phyloP scores from a whole-genome alignment of 805 yeast species.

The Teunomyces aglyptinius region DNA sequence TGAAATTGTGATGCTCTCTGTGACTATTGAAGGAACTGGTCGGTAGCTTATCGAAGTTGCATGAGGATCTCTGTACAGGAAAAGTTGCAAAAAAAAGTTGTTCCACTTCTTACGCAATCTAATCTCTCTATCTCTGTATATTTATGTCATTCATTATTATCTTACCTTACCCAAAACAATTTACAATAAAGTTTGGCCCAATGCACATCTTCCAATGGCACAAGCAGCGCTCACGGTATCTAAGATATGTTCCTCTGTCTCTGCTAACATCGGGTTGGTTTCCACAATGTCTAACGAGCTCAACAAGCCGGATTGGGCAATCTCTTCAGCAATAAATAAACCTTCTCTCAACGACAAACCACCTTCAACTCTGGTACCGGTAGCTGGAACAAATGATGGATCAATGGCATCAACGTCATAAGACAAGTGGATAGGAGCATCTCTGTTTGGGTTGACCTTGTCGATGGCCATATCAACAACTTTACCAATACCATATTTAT shows the following conservation, averaged over 20 bases:
- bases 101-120: no score
- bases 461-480: slow-evolving; percentile 91
- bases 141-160: background rate
- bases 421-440: slow-evolving; percentile 78
- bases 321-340: slow-evolving; percentile 84
- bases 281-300: slow-evolving; percentile 91
- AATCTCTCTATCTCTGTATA: background rate
- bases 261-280: slow-evolving; percentile 85
- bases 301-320: slow-evolving; percentile 86
- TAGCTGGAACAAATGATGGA: slow-evolving; percentile 91
- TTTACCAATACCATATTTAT: slow-evolving; percentile 85
- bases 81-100: background rate
- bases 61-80: background rate
- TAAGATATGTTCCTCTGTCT: slow-evolving; percentile 66
- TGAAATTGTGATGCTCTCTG: no score
- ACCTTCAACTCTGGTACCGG: slow-evolving; percentile 97
- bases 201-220: slow-evolving; percentile 88
- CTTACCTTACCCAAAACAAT: slow-evolving; percentile 1
- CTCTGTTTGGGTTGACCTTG: slow-evolving; percentile 65
- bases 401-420: slow-evolving; percentile 98
- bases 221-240: slow-evolving; percentile 90
- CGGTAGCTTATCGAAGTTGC: background rate
- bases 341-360: slow-evolving; percentile 95
- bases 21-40: background rate
- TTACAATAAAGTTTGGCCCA: slow-evolving; percentile 83